Base-by-base conservation (phyloP, 768 basidiomycete genomes). In the Lactarius quietus region DNA sequence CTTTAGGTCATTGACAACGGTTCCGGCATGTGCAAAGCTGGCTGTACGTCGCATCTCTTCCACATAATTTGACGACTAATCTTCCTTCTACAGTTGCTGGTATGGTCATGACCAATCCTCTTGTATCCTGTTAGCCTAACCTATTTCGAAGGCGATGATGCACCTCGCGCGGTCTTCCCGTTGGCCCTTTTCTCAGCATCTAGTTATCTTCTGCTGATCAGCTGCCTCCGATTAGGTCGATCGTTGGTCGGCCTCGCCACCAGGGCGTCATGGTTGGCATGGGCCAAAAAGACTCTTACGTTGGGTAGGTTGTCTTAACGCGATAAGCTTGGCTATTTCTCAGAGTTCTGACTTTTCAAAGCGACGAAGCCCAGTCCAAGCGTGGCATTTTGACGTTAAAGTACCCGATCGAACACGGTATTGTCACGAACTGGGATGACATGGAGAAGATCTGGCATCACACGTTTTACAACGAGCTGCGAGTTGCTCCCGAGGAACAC, bases 21-120 rank as follows among this genome's bases (percentile, higher is more conserved):
- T 75, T 98, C 95, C 74, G 96, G 95, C 80, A 98, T 98, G 95
- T 98, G 96, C 90, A 98, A 98, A 83, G 96, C 96, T 86, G 96
- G 96, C 80, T 93, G 92, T 93, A 78, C 73, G 90, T 88, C 36
- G 23, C 18, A 53, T 59, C 18, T 35, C 5, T 59, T 41, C 39
- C 31, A 35, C 6, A 43, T 36, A 54, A 28, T 31, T n/a, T 12
- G 17, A n/a, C 29, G 23, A 29, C 52, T 53, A 26, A 64, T 35
- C 8, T 59, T 20, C 9, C 10, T 43, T 41, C 10, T 41, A 9
- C 28, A 64, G 63, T 64, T 59, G 57, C 63, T 26, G 57, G 63
- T 64, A 17, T 28, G 63, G 26, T 52, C 26, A 10, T 20, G 31
- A 15, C 17, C 10, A 7, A 20, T 26, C 31, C 6, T 20, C 23